A percentile compares a stretch with the other conserved stretches of the same genome.
Conservation (phyloP, 306 rosid genomes). For the Spatholobus suberectus region DNA sequence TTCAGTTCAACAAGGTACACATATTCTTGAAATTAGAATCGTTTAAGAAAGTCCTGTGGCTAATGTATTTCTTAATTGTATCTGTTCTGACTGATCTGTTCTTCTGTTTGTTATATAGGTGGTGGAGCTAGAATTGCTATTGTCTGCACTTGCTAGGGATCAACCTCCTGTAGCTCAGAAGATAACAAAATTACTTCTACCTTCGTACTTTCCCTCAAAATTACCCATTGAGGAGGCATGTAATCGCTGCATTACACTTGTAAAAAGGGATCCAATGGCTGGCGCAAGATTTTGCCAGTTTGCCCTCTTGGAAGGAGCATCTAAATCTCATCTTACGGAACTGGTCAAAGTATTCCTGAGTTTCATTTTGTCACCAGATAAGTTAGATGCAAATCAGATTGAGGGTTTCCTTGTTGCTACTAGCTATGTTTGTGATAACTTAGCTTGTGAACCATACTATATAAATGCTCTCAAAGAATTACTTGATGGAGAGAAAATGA, state of each 20-base stretch:
- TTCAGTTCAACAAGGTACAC: slow-evolving; percentile 84
- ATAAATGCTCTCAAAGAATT: slow-evolving; percentile 64
- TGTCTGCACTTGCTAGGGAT: slow-evolving; percentile 70
- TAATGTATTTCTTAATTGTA: slow-evolving; percentile 30
- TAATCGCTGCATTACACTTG: slow-evolving; percentile 80
- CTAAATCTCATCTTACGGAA: slow-evolving; percentile 69
- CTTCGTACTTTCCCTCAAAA: slow-evolving; percentile 85
- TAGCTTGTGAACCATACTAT: slow-evolving; percentile 57
- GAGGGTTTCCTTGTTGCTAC: slow-evolving; percentile 85
- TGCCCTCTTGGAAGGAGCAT: slow-evolving; percentile 70
- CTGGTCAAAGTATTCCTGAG: slow-evolving; percentile 64
- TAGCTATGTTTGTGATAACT: slow-evolving; percentile 61
- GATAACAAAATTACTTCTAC: slow-evolving; percentile 77
- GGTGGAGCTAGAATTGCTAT: slow-evolving; percentile 67
- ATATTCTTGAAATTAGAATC: slow-evolving; percentile 25
- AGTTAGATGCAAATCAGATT: slow-evolving; percentile 53
- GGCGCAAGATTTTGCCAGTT: slow-evolving; percentile 91
- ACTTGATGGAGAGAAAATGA: slow-evolving; percentile 65
- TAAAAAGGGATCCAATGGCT: slow-evolving; percentile 83
- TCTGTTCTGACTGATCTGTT: slow-evolving; percentile 28
- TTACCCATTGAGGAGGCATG: slow-evolving; percentile 81
- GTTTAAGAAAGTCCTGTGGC: not conserved
- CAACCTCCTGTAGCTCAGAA: slow-evolving; percentile 82
- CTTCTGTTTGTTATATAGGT: slow-evolving; percentile 56
- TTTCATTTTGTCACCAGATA: slow-evolving; percentile 63